These are phyloP conservation scores for Fonsecaea pedrosoi DNA, from an alignment of 2,329 filamentous ascomycete species.

Conservation along the genomic window DNA sequence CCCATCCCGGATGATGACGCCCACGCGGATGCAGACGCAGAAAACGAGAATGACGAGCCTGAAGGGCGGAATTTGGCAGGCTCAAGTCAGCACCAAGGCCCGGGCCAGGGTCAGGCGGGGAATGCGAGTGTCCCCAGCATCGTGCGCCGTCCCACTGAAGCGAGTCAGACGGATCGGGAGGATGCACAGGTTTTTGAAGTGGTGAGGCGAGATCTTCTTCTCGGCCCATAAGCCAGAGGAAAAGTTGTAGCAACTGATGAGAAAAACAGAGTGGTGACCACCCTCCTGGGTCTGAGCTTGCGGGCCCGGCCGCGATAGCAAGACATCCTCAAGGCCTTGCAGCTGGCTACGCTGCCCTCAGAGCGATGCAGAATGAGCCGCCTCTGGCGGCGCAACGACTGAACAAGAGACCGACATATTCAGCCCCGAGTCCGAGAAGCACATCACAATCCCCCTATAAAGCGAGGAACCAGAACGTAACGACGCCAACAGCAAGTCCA, in stretches of 20 bases:
- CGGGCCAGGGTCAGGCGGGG: conserved; percentile 4
- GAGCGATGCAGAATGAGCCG: conserved; percentile 7
- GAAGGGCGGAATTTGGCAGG: conserved; percentile 11
- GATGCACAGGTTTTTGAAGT: conserved; percentile 53
- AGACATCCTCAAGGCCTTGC: neutral
- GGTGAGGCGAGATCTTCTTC: conserved; percentile 57
- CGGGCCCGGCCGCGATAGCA: neutral
- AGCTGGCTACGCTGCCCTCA: conserved; percentile 7
- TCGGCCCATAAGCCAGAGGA: conserved; percentile 47
- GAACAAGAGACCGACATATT: conserved; percentile 12
- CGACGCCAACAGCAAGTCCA: conserved; percentile 24
- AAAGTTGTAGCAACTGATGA: conserved; percentile 24
- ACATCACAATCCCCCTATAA: conserved; percentile 31
- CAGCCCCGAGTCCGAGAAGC: conserved; percentile 12
- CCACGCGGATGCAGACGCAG: conserved; percentile 24
- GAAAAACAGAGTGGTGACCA: conserved; percentile 10
- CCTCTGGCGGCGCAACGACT: conserved; percentile 8
- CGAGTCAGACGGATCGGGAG: conserved; percentile 44
- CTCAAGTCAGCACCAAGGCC: conserved; percentile 8
- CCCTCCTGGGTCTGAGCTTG: conserved; percentile 21
- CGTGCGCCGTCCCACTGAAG: conserved; percentile 33
- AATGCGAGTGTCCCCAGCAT: conserved; percentile 25
- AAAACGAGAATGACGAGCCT: conserved; percentile 23
- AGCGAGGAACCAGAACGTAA: conserved; percentile 15
- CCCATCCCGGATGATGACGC: conserved; percentile 12